Percentiles rank a stretch among this genome's conserved stretches.
Conservation (phyloP, 345 rosid species). For the Aethionema arabicum region DNA sequence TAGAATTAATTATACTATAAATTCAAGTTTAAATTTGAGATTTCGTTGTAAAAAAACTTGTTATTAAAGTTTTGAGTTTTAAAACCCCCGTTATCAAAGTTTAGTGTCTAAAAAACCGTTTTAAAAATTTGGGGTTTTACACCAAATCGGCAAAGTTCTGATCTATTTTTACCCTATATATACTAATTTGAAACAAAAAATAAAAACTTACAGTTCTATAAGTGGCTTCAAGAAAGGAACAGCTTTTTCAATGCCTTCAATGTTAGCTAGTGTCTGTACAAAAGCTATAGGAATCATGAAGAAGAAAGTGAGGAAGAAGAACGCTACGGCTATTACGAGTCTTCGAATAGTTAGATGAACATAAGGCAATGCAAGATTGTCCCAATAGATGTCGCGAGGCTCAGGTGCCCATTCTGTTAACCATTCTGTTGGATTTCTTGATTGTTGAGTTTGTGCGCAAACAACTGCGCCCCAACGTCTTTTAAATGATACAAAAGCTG, state of each 20-base stretch:
- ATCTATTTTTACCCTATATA: too few relatives aligned
- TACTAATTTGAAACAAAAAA: too few relatives aligned
- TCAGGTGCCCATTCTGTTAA: constrained; percentile 96
- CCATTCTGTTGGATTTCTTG: constrained; percentile 86
- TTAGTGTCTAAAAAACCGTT: too few relatives aligned
- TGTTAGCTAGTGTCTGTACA: constrained; percentile 90
- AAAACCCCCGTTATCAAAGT: too few relatives aligned
- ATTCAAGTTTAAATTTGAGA: too few relatives aligned
- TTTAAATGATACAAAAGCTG: constrained; percentile 86
- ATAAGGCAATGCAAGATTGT: constrained; percentile 83
- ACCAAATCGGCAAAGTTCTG: too few relatives aligned
- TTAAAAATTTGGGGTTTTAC: too few relatives aligned
- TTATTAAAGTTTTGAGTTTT: too few relatives aligned
- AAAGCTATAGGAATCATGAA: constrained; percentile 94
- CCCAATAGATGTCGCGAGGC: constrained; percentile 85
- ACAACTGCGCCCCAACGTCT: constrained; percentile 93
- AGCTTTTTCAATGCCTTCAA: constrained; percentile 87
- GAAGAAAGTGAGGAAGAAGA: constrained; percentile 92
- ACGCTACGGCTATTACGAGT: constrained; percentile 59
- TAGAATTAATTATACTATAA: too few relatives aligned
- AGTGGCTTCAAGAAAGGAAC: constrained; percentile 72
- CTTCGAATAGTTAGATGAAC: constrained; percentile 78
- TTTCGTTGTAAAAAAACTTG: too few relatives aligned
- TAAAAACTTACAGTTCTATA: constrained; percentile 57
- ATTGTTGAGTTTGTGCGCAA: constrained; percentile 91